Percentiles rank a stretch among this genome's conserved stretches.
Evolutionary conservation across 768 basidiomycete genomes (phyloP).

Genomic region (Imleria badia): DNA sequence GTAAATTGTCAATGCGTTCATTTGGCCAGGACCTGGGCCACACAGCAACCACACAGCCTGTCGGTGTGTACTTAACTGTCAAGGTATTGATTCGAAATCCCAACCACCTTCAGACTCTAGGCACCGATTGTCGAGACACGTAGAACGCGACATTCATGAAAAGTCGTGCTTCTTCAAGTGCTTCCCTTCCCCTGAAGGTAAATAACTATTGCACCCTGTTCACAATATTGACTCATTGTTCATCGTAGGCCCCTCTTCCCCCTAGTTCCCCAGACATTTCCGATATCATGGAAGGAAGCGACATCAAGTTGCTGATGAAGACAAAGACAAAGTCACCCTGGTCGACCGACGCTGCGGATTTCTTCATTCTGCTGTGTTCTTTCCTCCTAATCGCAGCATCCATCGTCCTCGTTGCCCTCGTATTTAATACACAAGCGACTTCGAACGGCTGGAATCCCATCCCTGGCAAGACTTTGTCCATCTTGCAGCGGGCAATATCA

Average conservation of each 20-base stretch:
- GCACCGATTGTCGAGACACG: background rate
- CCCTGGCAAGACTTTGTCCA: background rate
- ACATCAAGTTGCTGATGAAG: background rate
- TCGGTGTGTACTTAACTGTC: too few species aligned
- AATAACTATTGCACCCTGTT: background rate
- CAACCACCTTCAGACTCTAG: too few species aligned
- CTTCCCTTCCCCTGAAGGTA: background rate
- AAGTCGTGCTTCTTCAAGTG: background rate
- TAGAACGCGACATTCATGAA: background rate
- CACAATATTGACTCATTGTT: background rate
- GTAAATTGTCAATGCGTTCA: too few species aligned
- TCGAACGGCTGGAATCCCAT: rapidly evolving
- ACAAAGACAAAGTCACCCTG: background rate
- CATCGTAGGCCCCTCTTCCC: background rate
- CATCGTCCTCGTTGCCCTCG: conserved; percentile 2
- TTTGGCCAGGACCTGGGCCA: too few species aligned
- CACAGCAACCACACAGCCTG: too few species aligned
- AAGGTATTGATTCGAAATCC: too few species aligned
- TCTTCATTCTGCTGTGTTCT: conserved; percentile 5
- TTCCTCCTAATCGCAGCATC: conserved; percentile 2
- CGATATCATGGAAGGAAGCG: background rate
- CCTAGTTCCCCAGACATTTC: background rate
- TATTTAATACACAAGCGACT: background rate
- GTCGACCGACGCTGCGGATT: conserved; percentile 5
- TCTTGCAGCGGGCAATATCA: conserved; percentile 9